phyloP scores from a whole-genome alignment of 1,139 yeast genomes.

The Yamadazyma dendronema region DNA sequence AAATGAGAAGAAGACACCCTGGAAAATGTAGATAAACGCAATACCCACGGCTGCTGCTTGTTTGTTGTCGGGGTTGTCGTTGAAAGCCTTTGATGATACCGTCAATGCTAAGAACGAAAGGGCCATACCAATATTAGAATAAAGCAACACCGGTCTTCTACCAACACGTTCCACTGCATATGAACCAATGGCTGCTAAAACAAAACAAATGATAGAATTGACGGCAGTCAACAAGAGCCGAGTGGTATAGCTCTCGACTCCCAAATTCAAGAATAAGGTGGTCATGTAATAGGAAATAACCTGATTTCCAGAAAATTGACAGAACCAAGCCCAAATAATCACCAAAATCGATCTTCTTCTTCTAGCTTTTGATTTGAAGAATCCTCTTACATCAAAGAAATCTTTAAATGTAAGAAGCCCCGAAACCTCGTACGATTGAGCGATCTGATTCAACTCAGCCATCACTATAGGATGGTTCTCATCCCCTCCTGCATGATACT shows the following conservation, averaged over 20 bases:
- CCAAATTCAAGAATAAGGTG: slow-evolving; percentile 18
- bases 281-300: slow-evolving; percentile 21
- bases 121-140: slow-evolving; percentile 17
- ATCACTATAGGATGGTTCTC: slow-evolving; percentile 17
- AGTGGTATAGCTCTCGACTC: slow-evolving; percentile 18
- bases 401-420: slow-evolving; percentile 9
- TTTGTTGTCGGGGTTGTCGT: slow-evolving; percentile 11
- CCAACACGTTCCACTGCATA: slow-evolving; percentile 15
- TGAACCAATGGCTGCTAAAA: slow-evolving; percentile 18
- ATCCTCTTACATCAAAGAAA: slow-evolving; percentile 9
- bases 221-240: slow-evolving; percentile 19
- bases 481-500: slow-evolving; percentile 21
- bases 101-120: slow-evolving; percentile 17
- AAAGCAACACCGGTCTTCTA: slow-evolving; percentile 20
- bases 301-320: slow-evolving; percentile 18
- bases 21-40: slow-evolving; percentile 19
- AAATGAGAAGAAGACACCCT: slow-evolving; percentile 20
- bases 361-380: slow-evolving; percentile 6
- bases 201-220: slow-evolving; percentile 16
- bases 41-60: slow-evolving; percentile 16
- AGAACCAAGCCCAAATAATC: slow-evolving; percentile 10
- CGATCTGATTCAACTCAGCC: slow-evolving; percentile 21
- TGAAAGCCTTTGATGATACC: slow-evolving; percentile 16
- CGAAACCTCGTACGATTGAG: slow-evolving; percentile 11
- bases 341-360: slow-evolving; percentile 7